phyloP scores from a whole-genome alignment of 1,284 basidiomycete genomes.

The Apiotrichum domesticum region DNA sequence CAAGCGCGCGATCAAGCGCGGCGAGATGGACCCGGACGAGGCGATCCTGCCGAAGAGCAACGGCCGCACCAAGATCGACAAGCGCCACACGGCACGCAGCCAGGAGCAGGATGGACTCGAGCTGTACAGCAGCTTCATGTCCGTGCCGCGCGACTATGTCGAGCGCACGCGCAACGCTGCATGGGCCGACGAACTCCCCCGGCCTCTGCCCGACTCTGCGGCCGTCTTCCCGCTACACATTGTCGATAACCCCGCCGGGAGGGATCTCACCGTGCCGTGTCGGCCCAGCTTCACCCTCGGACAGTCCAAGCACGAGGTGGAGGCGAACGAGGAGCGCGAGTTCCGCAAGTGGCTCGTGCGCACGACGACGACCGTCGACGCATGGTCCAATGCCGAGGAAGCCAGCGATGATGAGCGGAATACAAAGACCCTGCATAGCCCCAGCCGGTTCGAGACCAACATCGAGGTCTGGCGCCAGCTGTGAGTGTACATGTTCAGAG shows the following conservation, averaged over 20 bases:
- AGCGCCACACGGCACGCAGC: neutral
- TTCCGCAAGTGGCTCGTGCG: conserved; percentile 70
- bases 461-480: conserved; percentile 87
- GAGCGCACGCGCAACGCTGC: conserved; percentile 60
- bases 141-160: conserved; percentile 60
- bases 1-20: conserved; percentile 73
- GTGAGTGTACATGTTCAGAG: conserved; percentile 21
- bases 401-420: neutral
- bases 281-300: conserved; percentile 76
- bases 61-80: conserved; percentile 10
- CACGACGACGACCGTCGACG: conserved; percentile 52
- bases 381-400: conserved; percentile 50
- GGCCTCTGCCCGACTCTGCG: conserved; percentile 55
- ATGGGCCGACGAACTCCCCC: conserved; percentile 42
- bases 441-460: conserved; percentile 77
- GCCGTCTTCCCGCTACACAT: conserved; percentile 49
- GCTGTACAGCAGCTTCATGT: conserved; percentile 61
- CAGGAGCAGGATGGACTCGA: neutral
- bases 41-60: conserved; percentile 29
- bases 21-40: conserved; percentile 37
- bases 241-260: conserved; percentile 13
- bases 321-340: conserved; percentile 70
- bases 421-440: conserved; percentile 25
- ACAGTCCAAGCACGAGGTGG: conserved; percentile 78
- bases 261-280: conserved; percentile 53